Evolutionary conservation across 1,284 basidiomycete genomes (phyloP).

Genomic region (Sporisorium scitamineum): DNA sequence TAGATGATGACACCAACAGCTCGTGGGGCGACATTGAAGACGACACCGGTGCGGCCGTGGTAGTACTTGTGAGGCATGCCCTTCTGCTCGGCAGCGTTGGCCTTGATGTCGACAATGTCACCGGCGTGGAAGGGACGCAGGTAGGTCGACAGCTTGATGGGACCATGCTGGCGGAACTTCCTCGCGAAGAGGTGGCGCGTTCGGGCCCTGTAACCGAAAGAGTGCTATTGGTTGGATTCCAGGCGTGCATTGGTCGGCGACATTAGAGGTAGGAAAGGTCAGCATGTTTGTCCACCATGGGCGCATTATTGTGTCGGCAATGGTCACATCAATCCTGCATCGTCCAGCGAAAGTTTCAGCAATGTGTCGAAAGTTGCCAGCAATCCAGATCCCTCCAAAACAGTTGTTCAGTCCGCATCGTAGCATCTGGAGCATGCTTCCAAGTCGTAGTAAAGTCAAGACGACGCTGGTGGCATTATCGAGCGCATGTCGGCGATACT

Average conservation of each 20-base stretch:
- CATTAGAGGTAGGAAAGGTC: conserved; percentile 1
- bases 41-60: conserved; percentile 89
- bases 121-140: conserved; percentile 92
- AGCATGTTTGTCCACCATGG: conserved; percentile 8
- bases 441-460: not conserved
- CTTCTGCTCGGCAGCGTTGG: conserved; percentile 98
- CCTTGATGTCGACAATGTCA: conserved; percentile 99
- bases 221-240: conserved; percentile 78
- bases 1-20: conserved; percentile 97
- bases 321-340: conserved; percentile 20
- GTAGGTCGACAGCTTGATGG: conserved; percentile 91
- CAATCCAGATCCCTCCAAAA: not conserved
- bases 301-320: not conserved
- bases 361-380: not conserved
- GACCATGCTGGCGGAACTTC: conserved; percentile 82
- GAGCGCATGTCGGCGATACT: not conserved
- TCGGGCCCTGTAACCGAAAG: conserved; percentile 98
- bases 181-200: conserved; percentile 94
- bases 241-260: not conserved
- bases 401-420: no score
- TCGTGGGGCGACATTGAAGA: conserved; percentile 96
- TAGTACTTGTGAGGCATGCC: conserved; percentile 96
- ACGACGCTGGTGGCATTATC: not conserved
- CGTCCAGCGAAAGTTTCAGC: not conserved
- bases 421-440: no score